phyloP scores from a whole-genome alignment of 163 green algal species.

The Scenedesmus sp. region DNA sequence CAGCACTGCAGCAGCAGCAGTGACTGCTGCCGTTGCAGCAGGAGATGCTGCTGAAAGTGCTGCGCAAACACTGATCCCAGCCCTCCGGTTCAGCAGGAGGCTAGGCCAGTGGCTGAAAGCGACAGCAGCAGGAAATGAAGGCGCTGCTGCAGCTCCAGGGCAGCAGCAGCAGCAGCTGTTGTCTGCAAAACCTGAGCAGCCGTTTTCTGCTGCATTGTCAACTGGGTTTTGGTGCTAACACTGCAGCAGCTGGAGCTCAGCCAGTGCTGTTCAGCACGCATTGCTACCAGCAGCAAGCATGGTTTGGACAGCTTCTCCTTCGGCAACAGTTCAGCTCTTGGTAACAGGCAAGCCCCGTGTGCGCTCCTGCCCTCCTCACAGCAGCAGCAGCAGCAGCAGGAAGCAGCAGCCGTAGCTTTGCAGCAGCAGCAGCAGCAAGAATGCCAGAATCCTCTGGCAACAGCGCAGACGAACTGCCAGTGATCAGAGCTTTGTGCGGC shows the following conservation, averaged over 20 bases:
- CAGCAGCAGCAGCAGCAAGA: neutral
- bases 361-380: neutral
- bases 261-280: neutral
- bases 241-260: neutral
- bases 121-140: neutral
- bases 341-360: neutral
- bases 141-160: no score
- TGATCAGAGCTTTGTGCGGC: neutral
- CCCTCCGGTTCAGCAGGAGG: neutral
- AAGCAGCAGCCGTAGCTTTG: neutral
- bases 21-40: constrained; percentile 3
- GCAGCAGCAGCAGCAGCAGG: constrained; percentile 21
- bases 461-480: neutral
- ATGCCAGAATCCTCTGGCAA: neutral
- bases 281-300: neutral
- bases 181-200: neutral
- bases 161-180: neutral
- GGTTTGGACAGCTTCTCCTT: neutral
- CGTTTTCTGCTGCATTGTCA: neutral
- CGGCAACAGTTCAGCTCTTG: neutral
- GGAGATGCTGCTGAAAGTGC: neutral
- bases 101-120: neutral
- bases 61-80: no score
- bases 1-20: neutral
- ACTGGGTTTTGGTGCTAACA: neutral